phyloP scores from a whole-genome alignment of 192 early-diverging fungal species.

The Backusella tuberculispora region DNA sequence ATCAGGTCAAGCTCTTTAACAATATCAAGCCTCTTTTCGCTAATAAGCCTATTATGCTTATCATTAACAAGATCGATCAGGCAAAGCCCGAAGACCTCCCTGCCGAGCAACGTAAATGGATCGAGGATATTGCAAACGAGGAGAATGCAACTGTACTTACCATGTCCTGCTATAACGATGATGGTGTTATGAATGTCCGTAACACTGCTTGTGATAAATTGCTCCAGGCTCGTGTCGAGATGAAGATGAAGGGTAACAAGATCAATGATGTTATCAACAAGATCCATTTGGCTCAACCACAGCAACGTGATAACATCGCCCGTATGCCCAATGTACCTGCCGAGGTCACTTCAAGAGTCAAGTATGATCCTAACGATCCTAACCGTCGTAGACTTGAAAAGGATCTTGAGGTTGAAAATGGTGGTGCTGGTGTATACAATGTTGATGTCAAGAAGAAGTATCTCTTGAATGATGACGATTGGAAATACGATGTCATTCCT shows the following conservation, averaged over 20 bases:
- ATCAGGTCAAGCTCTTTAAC: constrained; percentile 89
- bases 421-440: constrained; percentile 97
- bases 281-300: constrained; percentile 92
- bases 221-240: constrained; percentile 89
- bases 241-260: constrained; percentile 92
- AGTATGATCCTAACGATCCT: constrained; percentile 83
- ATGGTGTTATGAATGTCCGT: constrained; percentile 96
- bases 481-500: constrained; percentile 97
- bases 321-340: constrained; percentile 88
- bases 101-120: constrained; percentile 68
- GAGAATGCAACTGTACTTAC: constrained; percentile 75
- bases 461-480: constrained; percentile 79
- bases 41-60: constrained; percentile 95
- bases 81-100: constrained; percentile 76
- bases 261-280: constrained; percentile 93
- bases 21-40: constrained; percentile 98
- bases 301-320: constrained; percentile 79
- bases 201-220: constrained; percentile 94
- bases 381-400: constrained; percentile 82
- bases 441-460: constrained; percentile 96
- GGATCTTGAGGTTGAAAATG: constrained; percentile 87
- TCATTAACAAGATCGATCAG: constrained; percentile 96
- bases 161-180: constrained; percentile 92
- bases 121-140: constrained; percentile 74
- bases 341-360: constrained; percentile 64